phyloP scores from a whole-genome alignment of 352 stramenopile species.

The Globisporangium apiculatum region DNA sequence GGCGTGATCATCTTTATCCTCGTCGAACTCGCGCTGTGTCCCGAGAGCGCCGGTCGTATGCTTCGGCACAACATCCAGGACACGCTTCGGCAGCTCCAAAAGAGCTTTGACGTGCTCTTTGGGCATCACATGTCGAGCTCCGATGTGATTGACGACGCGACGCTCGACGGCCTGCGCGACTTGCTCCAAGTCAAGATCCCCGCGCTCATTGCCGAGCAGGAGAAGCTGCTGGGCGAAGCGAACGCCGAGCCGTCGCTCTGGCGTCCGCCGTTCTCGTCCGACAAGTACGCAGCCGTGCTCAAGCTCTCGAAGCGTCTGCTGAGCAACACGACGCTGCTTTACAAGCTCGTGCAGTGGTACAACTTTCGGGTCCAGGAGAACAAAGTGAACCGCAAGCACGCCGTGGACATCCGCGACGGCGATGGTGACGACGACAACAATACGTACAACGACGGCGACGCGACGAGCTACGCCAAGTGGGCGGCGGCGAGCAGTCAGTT shows the following conservation, averaged over 20 bases:
- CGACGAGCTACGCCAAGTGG: conserved; percentile 40
- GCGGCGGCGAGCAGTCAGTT: conserved; percentile 44
- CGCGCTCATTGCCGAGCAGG: conserved; percentile 45
- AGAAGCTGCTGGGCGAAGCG: conserved; percentile 52
- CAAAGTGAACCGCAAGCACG: conserved; percentile 25
- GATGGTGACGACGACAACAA: conserved; percentile 14
- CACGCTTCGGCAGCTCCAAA: conserved; percentile 54
- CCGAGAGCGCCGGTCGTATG: conserved; percentile 56
- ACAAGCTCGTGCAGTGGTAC: conserved; percentile 77
- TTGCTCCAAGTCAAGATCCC: conserved; percentile 58
- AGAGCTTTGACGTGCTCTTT: conserved; percentile 60
- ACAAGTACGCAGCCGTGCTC: conserved; percentile 70
- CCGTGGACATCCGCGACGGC: conserved; percentile 45
- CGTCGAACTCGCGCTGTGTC: conserved; percentile 56
- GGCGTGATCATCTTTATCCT: conserved; percentile 77
- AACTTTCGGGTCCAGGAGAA: conserved; percentile 53
- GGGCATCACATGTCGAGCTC: conserved; percentile 57
- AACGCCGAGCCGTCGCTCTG: conserved; percentile 61
- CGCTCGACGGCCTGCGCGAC: conserved; percentile 38
- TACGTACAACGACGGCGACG: conserved; percentile 9
- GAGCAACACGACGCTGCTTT: conserved; percentile 81
- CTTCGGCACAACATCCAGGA: conserved; percentile 72
- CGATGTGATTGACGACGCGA: conserved; percentile 44
- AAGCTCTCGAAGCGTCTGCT: conserved; percentile 53
- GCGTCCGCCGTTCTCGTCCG: conserved; percentile 57